phyloP scores from a whole-genome alignment of 148 eudicot species.

The Hydrangea macrophylla region DNA sequence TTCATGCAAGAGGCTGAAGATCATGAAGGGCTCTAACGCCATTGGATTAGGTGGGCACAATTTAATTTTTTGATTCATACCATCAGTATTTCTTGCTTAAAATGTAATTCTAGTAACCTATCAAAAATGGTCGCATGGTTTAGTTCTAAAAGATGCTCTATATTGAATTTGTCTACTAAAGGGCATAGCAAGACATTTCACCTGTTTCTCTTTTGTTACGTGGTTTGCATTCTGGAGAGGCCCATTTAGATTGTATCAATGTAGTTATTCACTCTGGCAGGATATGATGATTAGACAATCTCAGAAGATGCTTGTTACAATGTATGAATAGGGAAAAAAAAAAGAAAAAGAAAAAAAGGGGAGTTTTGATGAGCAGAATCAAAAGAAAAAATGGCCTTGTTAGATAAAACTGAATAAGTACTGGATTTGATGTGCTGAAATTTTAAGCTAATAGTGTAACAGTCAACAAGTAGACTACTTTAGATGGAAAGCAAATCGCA shows the following conservation, averaged over 20 bases:
- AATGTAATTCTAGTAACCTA: background rate
- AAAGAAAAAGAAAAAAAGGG: no score
- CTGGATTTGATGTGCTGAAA: no score
- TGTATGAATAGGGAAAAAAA: background rate
- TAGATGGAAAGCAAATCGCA: no score
- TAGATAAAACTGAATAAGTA: no score
- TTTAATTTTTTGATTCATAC: background rate
- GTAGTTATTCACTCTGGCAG: no score
- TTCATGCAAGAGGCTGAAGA: constrained; percentile 74
- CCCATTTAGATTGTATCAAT: no score
- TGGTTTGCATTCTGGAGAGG: background rate
- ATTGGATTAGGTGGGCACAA: constrained; percentile 57
- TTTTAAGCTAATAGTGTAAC: no score
- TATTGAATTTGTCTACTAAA: background rate
- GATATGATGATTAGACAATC: background rate
- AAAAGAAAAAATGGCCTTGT: no score
- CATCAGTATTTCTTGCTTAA: background rate
- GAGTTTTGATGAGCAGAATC: no score
- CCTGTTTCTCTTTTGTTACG: background rate
- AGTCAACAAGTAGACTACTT: no score
- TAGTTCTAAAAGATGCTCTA: background rate
- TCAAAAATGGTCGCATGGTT: constrained; percentile 2
- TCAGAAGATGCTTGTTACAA: background rate
- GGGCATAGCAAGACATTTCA: background rate
- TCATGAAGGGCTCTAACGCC: constrained; percentile 82